Evolutionary conservation across 129 eudicot genomes (phyloP), one percentile per base, ranked within the genome.

Genomic region (Apium graveolens): DNA sequence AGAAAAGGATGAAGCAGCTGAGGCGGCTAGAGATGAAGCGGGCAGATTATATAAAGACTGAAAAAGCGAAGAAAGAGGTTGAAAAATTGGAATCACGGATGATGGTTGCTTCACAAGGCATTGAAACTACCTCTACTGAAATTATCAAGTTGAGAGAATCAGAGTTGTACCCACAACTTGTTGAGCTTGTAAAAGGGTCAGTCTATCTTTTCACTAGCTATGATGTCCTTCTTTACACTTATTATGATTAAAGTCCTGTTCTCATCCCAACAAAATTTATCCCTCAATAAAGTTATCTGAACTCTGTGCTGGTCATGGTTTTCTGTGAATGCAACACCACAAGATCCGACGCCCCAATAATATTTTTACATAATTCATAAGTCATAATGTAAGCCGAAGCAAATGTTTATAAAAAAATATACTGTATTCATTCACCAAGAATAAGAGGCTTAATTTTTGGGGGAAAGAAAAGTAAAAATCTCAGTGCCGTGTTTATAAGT

Each of bases 101-200:
- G 85, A 82, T 83, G 81, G 99, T 95, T 73, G 94, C 96, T 38
- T 73, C 89, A 13, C 96, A 90, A 32, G 95, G 91, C 39, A 95
- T 92, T 12, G 96, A 92, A 73, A 74, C 96, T 20, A 95, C 91
- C n/a, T 90, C 96, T 0, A 78, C 83, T 9, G 97, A 95, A 80
- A 95, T 92, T 74, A 80, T 90, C 80, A 92, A 95, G 72, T 78
- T 95, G 75, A 89, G 97, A 82, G 99, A 95, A 81, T 82, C 90
- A n/a, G 92, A 95, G 85, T 94, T 95, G 62, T 90, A 92, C 82
- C 96, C 99, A 3, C 97, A 95, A 66, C 97, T 95, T 51, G 90
- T 90, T 82, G 91, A 90, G 81, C 93, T 95, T 74, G 91, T 92
- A 26, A 92, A 91, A 81, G 99, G 97, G 99, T 90, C 35, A 80